Evolutionary conservation across 1,284 basidiomycete genomes (phyloP).

Genomic region (Fomes fomentarius): DNA sequence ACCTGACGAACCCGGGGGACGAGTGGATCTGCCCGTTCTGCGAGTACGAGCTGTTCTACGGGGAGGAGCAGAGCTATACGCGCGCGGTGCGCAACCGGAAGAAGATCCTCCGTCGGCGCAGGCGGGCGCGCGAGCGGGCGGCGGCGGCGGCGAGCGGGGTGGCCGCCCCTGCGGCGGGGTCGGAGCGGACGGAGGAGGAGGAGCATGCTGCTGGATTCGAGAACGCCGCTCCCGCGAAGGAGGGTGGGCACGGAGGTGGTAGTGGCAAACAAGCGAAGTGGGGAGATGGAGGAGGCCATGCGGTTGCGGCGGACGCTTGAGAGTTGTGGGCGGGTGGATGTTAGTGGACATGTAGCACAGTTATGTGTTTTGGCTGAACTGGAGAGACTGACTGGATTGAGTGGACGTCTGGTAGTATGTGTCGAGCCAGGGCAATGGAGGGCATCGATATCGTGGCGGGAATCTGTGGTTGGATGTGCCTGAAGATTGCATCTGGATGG

Average conservation of each 20-base stretch:
- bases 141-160: slow-evolving; percentile 47
- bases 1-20: slow-evolving; percentile 65
- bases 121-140: slow-evolving; percentile 78
- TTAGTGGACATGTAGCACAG: neutral
- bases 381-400: no score
- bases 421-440: neutral
- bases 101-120: slow-evolving; percentile 74
- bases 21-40: slow-evolving; percentile 92
- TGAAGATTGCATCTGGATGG: slow-evolving; percentile 19
- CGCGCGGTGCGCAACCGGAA: slow-evolving; percentile 74
- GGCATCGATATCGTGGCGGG: slow-evolving; percentile 14
- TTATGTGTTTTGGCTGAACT: no score
- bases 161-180: slow-evolving; percentile 29
- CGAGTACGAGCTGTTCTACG: slow-evolving; percentile 86
- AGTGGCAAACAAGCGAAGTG: slow-evolving; percentile 29
- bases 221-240: slow-evolving; percentile 15
- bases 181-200: slow-evolving; percentile 38
- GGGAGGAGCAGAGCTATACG: slow-evolving; percentile 66
- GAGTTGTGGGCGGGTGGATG: neutral
- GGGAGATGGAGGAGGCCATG: slow-evolving; percentile 27
- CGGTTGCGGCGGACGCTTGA: slow-evolving; percentile 13
- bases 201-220: slow-evolving; percentile 42
- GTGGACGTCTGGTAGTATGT: no score
- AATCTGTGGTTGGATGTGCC: slow-evolving; percentile 15
- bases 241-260: slow-evolving; percentile 2